Percentiles rank a stretch among this genome's conserved stretches.
These are phyloP conservation scores for Coemansia sp. DNA, from an alignment of 192 early-diverging fungal species.

Conservation along the genomic window DNA sequence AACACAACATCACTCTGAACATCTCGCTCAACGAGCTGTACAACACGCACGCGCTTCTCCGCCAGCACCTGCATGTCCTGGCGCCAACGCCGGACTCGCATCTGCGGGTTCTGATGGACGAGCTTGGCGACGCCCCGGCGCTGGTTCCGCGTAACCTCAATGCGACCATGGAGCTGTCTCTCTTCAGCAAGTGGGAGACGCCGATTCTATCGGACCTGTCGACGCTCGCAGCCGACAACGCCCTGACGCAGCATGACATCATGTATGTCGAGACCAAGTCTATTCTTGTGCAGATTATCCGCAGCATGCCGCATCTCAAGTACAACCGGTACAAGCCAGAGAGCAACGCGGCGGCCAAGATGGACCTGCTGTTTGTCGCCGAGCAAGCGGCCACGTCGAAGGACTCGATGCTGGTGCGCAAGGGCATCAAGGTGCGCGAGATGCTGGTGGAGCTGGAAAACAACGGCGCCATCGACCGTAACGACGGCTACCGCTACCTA, in stretches of 20 bases:
- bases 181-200: conserved; percentile 52
- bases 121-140: conserved; percentile 67
- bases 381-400: conserved; percentile 86
- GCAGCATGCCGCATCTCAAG: conserved; percentile 74
- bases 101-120: conserved; percentile 72
- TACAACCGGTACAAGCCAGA: conserved; percentile 47
- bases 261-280: conserved; percentile 96
- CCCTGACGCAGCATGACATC: conserved; percentile 91
- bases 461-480: conserved; percentile 66
- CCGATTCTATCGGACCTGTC: conserved; percentile 64
- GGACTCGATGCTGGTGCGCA: conserved; percentile 83
- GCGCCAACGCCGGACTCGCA: conserved; percentile 79
- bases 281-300: conserved; percentile 88
- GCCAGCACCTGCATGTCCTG: conserved; percentile 78
- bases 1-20: conserved; percentile 83
- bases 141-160: conserved; percentile 48
- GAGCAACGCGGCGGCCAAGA: conserved; percentile 46
- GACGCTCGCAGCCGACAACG: conserved; percentile 77
- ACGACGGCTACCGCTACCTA: conserved; percentile 76
- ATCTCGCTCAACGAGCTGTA: conserved; percentile 95
- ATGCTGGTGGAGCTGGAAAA: conserved; percentile 87
- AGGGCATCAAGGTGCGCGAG: conserved; percentile 93
- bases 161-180: conserved; percentile 43
- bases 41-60: conserved; percentile 81
- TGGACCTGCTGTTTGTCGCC: conserved; percentile 62